Percentiles rank a stretch among this genome's conserved stretches.
Conservation (phyloP, 2,329 filamentous ascomycete species). For the Arthrobotrys sphaeroides region DNA sequence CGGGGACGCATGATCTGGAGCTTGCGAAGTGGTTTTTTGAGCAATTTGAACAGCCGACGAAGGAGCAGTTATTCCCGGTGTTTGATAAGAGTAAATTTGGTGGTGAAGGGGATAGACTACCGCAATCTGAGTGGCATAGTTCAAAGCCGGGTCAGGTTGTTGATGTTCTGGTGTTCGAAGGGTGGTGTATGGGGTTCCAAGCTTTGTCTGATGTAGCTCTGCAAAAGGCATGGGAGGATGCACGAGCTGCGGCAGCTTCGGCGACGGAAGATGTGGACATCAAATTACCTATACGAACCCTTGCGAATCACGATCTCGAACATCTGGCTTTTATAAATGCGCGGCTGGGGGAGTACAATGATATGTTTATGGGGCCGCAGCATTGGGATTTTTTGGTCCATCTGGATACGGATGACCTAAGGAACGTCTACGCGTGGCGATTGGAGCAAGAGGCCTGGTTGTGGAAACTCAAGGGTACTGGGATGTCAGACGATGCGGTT, state of each 20-base stretch:
- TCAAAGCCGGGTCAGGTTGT: constrained; percentile 65
- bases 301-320: constrained; percentile 68
- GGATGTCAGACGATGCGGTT: constrained; percentile 85
- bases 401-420: constrained; percentile 74
- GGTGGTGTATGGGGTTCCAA: constrained; percentile 89
- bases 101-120: constrained; percentile 79
- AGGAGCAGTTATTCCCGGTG: constrained; percentile 68
- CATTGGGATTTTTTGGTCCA: constrained; percentile 57
- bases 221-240: constrained; percentile 64
- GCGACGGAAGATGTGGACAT: constrained; percentile 61
- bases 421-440: constrained; percentile 85
- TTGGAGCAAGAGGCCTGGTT: constrained; percentile 80
- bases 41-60: constrained; percentile 66
- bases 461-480: constrained; percentile 72
- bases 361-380: constrained; percentile 36
- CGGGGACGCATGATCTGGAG: constrained; percentile 80
- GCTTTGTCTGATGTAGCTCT: constrained; percentile 68
- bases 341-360: constrained; percentile 66
- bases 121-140: constrained; percentile 70
- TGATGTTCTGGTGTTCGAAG: constrained; percentile 81
- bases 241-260: background rate
- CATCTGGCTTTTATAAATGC: constrained; percentile 70
- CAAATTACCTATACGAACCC: constrained; percentile 58
- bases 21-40: constrained; percentile 73
- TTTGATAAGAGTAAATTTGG: constrained; percentile 85